Conservation (phyloP, 352 stramenopile species). For the Phytophthora colocasiae region DNA sequence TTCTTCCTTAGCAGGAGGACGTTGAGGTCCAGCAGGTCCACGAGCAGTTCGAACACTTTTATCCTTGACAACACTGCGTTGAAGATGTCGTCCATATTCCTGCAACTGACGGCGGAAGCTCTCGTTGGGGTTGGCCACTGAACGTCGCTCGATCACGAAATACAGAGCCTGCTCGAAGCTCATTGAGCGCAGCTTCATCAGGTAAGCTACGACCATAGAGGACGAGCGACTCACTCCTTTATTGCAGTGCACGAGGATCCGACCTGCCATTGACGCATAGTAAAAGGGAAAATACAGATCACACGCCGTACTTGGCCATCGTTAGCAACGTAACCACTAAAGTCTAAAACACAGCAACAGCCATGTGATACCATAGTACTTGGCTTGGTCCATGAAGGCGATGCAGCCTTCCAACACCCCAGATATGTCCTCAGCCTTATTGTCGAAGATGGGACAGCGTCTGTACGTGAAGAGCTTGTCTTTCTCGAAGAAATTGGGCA, state of each 20-base stretch:
- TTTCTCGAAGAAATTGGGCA: constrained; percentile 94
- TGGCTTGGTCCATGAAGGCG: constrained; percentile 92
- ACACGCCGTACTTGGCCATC: constrained; percentile 41
- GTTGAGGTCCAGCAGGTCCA: constrained; percentile 33
- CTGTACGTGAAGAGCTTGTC: constrained; percentile 81
- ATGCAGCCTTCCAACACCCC: constrained; percentile 82
- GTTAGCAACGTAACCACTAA: constrained; percentile 34
- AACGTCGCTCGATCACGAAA: constrained; percentile 59
- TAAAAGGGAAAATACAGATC: constrained; percentile 20
- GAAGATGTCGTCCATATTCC: constrained; percentile 57
- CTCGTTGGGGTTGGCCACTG: constrained; percentile 78
- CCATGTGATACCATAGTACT: constrained; percentile 85
- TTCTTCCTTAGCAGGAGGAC: constrained; percentile 22
- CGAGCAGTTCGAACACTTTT: constrained; percentile 37
- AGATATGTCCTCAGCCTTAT: constrained; percentile 90
- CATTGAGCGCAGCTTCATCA: constrained; percentile 88
- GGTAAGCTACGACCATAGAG: constrained; percentile 91
- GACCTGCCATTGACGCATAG: constrained; percentile 45
- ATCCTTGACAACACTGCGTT: constrained; percentile 31
- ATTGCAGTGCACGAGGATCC: constrained; percentile 93
- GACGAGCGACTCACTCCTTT: constrained; percentile 91
- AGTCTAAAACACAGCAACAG: not conserved
- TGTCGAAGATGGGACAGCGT: constrained; percentile 90
- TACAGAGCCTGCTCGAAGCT: constrained; percentile 69
- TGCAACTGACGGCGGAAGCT: constrained; percentile 74